phyloP scores from a whole-genome alignment of 441 rosid species.

The Populus hybrid region DNA sequence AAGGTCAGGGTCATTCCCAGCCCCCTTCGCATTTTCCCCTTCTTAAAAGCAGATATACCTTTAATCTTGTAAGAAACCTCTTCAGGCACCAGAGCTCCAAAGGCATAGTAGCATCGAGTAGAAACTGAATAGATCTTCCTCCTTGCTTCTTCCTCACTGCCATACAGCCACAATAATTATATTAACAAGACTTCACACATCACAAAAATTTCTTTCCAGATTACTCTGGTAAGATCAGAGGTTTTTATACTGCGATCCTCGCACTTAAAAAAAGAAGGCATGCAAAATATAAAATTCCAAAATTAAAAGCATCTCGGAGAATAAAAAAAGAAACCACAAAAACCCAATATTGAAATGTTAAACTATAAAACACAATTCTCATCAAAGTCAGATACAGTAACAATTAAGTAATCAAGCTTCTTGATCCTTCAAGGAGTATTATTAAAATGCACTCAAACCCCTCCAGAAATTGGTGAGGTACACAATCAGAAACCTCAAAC shows the following conservation, averaged over 20 bases:
- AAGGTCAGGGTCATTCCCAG: not conserved
- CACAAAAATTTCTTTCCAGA: not conserved
- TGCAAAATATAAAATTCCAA: not conserved
- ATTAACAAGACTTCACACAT: not conserved
- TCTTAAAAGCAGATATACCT: constrained; percentile 34
- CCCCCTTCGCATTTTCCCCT: not conserved
- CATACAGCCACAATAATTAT: not conserved
- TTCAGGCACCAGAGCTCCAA: constrained; percentile 87
- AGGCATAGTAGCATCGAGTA: constrained; percentile 75
- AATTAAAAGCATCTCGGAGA: not conserved
- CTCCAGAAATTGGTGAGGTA: too few relatives aligned
- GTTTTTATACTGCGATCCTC: not conserved
- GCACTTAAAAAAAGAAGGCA: not conserved
- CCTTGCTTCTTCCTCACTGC: constrained; percentile 88
- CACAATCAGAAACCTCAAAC: too few relatives aligned
- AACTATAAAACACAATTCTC: not conserved
- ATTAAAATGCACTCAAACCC: not conserved
- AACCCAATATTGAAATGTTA: not conserved
- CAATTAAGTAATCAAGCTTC: not conserved
- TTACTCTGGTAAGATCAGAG: not conserved
- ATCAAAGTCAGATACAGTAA: not conserved
- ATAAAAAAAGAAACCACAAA: too few relatives aligned
- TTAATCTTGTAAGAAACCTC: constrained; percentile 74
- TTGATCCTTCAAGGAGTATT: not conserved
- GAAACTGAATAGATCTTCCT: constrained; percentile 91